Conservation (phyloP, 169 alveolate species). For the Nephromyces sp. region DNA sequence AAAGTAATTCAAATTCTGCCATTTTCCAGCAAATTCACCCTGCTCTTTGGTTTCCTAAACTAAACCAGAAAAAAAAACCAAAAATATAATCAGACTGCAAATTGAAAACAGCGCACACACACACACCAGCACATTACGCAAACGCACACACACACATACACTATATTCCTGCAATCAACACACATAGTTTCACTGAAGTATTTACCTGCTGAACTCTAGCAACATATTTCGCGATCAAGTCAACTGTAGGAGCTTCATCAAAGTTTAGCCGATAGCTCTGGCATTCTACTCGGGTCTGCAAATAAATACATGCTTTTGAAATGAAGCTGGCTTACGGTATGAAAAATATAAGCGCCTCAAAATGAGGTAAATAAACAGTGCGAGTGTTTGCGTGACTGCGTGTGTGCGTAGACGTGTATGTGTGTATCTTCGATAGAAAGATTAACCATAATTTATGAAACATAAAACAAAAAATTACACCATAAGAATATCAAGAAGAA, state of each 20-base stretch:
- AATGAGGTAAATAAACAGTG: no score
- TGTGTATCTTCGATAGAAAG: no score
- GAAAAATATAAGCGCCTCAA: no score
- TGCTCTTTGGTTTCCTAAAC: not conserved
- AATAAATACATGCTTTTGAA: not conserved
- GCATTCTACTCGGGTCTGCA: constrained; percentile 87
- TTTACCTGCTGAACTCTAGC: constrained; percentile 84
- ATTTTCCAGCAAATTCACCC: no score
- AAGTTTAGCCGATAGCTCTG: constrained; percentile 86
- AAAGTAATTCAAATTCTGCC: no score
- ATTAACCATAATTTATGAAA: no score
- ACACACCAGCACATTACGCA: not conserved
- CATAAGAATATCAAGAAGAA: no score
- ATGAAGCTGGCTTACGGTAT: not conserved
- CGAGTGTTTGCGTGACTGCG: no score
- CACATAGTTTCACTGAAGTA: no score
- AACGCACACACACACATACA: not conserved
- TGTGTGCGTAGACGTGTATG: no score
- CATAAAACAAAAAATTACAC: no score
- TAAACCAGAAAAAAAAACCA: not conserved
- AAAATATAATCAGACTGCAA: not conserved
- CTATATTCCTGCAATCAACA: no score
- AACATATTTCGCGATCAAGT: constrained; percentile 84
- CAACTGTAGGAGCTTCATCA: constrained; percentile 91
- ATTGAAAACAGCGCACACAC: not conserved